These are phyloP conservation scores for Teratosphaeria gauchensis DNA, from an alignment of 2,329 filamentous ascomycete genomes.

Conservation along the genomic window DNA sequence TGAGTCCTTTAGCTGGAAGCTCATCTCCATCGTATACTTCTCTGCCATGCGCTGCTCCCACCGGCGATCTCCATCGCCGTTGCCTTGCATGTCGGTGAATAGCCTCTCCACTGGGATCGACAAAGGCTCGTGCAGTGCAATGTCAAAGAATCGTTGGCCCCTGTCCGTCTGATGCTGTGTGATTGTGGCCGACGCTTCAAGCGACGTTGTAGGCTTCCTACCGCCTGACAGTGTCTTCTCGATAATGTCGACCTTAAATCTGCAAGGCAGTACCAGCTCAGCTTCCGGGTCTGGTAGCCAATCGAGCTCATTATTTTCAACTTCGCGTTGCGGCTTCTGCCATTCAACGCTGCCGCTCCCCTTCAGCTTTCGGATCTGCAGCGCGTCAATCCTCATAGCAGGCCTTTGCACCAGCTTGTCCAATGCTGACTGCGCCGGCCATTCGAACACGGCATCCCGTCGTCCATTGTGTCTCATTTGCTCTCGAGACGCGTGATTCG, in stretches of 20 bases:
- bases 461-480: constrained; percentile 6
- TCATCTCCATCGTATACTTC: constrained; percentile 16
- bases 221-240: constrained; percentile 3
- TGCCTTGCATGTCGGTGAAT: constrained; percentile 6
- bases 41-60: constrained; percentile 16
- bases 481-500: constrained; percentile 3
- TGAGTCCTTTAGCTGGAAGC: constrained; percentile 22
- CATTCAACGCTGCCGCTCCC: neutral
- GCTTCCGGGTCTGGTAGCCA: constrained; percentile 16
- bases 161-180: constrained; percentile 2
- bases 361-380: constrained; percentile 5
- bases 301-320: constrained; percentile 1
- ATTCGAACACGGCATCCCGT: constrained; percentile 16
- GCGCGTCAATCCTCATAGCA: constrained; percentile 11
- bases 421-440: constrained; percentile 19
- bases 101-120: constrained; percentile 15
- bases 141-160: constrained; percentile 8
- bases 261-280: constrained; percentile 11
- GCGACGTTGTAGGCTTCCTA: neutral
- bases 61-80: constrained; percentile 5
- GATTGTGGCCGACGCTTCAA: constrained; percentile 9
- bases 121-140: constrained; percentile 17
- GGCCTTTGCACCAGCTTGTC: constrained; percentile 14
- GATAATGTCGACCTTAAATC: constrained; percentile 12
- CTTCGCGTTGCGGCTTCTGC: neutral